Conservation (phyloP, 768 basidiomycete species). For the Mycena belliarum region DNA sequence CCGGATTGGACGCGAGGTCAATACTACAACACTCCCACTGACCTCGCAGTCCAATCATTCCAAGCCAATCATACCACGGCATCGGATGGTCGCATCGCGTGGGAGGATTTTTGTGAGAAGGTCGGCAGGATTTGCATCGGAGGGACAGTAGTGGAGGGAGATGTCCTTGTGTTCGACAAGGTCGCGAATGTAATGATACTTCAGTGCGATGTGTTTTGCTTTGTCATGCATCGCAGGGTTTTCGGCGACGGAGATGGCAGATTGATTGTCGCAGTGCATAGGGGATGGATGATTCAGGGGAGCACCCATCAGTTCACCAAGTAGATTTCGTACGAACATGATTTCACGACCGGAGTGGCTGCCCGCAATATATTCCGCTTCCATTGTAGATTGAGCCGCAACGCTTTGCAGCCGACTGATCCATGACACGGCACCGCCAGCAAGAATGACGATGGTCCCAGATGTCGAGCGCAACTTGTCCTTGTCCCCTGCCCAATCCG, state of each 20-base stretch:
- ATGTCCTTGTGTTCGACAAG: not conserved
- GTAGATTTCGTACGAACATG: not conserved
- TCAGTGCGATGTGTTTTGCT: not conserved
- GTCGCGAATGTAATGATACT: not conserved
- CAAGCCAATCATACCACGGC: not conserved
- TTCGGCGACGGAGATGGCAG: not conserved
- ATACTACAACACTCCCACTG: not conserved
- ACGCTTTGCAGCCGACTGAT: not conserved
- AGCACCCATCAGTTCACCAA: not conserved
- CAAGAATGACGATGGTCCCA: not conserved
- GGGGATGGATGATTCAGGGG: not conserved
- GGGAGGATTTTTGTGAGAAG: not conserved
- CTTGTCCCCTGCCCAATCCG: not conserved
- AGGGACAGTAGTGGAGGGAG: not conserved
- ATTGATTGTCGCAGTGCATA: not conserved
- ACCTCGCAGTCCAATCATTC: no score
- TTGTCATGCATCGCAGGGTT: slow-evolving; percentile 1
- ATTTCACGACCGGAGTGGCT: not conserved
- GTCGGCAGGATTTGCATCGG: not conserved
- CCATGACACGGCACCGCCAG: not conserved
- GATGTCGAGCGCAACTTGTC: not conserved
- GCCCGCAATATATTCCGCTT: not conserved
- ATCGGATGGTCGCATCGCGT: not conserved
- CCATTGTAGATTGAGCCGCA: not conserved
- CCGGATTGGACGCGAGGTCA: no score